Evolutionary conservation across 108 stramenopile genomes (phyloP).

Genomic region (Pseudonitzschia delicatissima): DNA sequence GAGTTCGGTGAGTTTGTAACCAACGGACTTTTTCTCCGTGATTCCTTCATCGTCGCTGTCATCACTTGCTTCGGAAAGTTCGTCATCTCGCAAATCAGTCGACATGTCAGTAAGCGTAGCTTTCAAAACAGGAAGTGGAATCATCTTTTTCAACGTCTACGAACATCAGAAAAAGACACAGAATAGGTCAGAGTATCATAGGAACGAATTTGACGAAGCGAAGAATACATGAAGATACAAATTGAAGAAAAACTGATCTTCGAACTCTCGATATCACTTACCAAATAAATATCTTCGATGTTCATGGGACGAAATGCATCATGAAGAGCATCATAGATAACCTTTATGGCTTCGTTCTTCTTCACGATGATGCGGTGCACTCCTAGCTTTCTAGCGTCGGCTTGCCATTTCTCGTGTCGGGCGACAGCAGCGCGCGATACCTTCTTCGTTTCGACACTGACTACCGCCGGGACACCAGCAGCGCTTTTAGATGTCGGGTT

Average conservation of each 20-base stretch:
- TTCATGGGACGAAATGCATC: slow-evolving; percentile 79
- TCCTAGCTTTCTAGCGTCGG: slow-evolving; percentile 57
- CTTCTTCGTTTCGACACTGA: slow-evolving; percentile 2
- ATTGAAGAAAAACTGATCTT: not conserved
- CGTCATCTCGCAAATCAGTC: slow-evolving; percentile 33
- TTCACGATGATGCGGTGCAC: slow-evolving; percentile 62
- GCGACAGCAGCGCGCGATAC: slow-evolving; percentile 29
- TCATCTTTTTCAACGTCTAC: slow-evolving; percentile 54
- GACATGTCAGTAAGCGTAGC: slow-evolving; percentile 71
- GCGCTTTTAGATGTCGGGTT: slow-evolving; percentile 5
- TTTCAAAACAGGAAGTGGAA: slow-evolving; percentile 66
- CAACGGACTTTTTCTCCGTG: not conserved
- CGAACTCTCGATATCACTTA: slow-evolving; percentile 8
- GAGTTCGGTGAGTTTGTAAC: slow-evolving; percentile 20
- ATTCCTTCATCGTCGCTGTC: slow-evolving; percentile 45
- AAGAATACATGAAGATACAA: not conserved
- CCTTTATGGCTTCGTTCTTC: slow-evolving; percentile 67
- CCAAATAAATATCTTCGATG: slow-evolving; percentile 69
- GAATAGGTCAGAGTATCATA: not conserved
- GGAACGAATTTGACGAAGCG: not conserved
- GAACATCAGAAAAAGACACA: not conserved
- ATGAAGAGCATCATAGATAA: slow-evolving; percentile 61
- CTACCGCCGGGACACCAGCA: slow-evolving; percentile 1
- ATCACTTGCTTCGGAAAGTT: slow-evolving; percentile 53
- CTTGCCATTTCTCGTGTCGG: slow-evolving; percentile 69